These are phyloP conservation scores for Lithospermum erythrorhizon DNA, from an alignment of 257 asterid genomes.

Conservation along the genomic window DNA sequence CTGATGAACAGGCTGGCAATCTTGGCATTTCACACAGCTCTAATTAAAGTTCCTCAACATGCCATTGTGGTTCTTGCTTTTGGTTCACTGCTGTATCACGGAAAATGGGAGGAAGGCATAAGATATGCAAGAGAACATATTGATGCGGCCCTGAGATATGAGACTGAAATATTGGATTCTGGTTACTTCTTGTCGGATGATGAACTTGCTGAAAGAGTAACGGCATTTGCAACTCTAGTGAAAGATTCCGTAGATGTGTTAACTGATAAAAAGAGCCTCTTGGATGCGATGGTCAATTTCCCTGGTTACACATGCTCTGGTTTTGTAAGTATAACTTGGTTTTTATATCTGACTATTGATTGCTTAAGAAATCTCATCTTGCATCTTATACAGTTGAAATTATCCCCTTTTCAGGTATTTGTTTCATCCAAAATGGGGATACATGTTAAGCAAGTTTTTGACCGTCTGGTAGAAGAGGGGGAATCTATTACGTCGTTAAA, in stretches of 20 bases:
- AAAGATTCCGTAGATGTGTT: constrained; percentile 35
- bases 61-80: constrained; percentile 58
- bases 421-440: constrained; percentile 35
- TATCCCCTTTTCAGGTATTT: constrained; percentile 44
- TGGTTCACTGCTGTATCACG: constrained; percentile 67
- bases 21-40: constrained; percentile 60
- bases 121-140: constrained; percentile 50
- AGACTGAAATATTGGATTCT: constrained; percentile 54
- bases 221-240: constrained; percentile 38
- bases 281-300: constrained; percentile 47
- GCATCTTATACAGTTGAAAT: neutral
- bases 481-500: constrained; percentile 18
- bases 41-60: constrained; percentile 51
- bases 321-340: constrained; percentile 41
- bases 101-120: constrained; percentile 55
- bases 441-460: constrained; percentile 21
- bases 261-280: constrained; percentile 31
- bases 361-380: no score
- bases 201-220: constrained; percentile 54
- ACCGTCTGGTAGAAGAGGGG: constrained; percentile 11
- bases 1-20: constrained; percentile 63
- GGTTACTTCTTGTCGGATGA: constrained; percentile 37
- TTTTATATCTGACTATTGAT: neutral
- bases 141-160: constrained; percentile 26
- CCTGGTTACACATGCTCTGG: constrained; percentile 42